Evolutionary conservation across 495 filamentous ascomycete species (phyloP).

Genomic region (Penicillium cosmopolitanum): DNA sequence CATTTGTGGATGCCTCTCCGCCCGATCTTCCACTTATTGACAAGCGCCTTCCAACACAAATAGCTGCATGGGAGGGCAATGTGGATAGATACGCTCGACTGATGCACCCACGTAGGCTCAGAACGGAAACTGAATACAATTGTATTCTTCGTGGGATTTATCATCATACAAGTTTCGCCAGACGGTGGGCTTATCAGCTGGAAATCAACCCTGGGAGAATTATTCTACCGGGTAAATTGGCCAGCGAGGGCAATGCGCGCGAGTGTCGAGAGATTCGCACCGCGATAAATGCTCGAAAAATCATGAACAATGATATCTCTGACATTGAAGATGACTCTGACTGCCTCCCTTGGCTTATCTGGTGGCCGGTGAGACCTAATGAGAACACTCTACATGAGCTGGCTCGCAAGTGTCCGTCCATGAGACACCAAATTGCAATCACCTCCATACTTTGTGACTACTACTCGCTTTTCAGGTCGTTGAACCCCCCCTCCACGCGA

Average conservation of each 20-base stretch:
- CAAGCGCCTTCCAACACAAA: slow-evolving; percentile 27
- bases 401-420: slow-evolving; percentile 22
- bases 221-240: slow-evolving; percentile 17
- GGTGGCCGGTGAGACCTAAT: slow-evolving; percentile 19
- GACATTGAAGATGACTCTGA: slow-evolving; percentile 18
- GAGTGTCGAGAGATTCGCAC: slow-evolving; percentile 20
- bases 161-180: slow-evolving; percentile 30
- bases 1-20: slow-evolving; percentile 26
- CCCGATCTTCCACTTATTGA: slow-evolving; percentile 31
- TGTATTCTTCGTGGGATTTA: slow-evolving; percentile 33
- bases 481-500: slow-evolving; percentile 19
- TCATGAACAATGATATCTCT: slow-evolving; percentile 30
- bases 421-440: slow-evolving; percentile 24
- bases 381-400: slow-evolving; percentile 17
- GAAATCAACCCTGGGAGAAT: slow-evolving; percentile 17
- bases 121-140: slow-evolving; percentile 18
- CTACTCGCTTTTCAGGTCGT: slow-evolving; percentile 10
- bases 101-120: slow-evolving; percentile 19
- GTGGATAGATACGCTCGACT: slow-evolving; percentile 33
- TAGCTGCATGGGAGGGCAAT: slow-evolving; percentile 33
- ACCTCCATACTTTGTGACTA: slow-evolving; percentile 23
- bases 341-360: slow-evolving; percentile 26
- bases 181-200: slow-evolving; percentile 31
- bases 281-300: slow-evolving; percentile 26
- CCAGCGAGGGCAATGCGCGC: slow-evolving; percentile 10